Evolutionary conservation across 108 stramenopile genomes (phyloP).

Genomic region (Mediolabrus comicus): DNA sequence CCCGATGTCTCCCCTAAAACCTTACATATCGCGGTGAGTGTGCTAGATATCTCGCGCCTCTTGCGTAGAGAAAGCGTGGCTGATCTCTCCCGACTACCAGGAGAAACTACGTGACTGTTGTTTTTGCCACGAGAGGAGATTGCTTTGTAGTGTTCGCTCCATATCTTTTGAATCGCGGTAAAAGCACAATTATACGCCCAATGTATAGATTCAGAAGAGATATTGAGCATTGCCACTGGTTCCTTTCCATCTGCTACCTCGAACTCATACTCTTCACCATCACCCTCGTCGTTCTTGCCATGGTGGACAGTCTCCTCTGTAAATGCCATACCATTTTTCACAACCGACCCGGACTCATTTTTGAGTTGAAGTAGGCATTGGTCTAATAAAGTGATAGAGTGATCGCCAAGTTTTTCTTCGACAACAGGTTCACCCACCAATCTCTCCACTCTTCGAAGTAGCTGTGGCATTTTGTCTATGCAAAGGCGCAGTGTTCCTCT

Average conservation of each 20-base stretch:
- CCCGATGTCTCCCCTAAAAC: constrained; percentile 13
- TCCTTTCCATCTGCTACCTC: background rate
- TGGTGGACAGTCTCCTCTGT: background rate
- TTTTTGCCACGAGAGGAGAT: background rate
- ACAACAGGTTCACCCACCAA: constrained; percentile 7
- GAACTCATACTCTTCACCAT: background rate
- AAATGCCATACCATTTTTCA: too few species aligned
- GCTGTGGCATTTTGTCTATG: constrained; percentile 22
- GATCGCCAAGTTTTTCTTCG: background rate
- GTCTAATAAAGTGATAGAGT: constrained; percentile 4
- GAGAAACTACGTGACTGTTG: background rate
- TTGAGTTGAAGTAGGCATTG: background rate
- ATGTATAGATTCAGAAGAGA: background rate
- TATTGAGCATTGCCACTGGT: constrained; percentile 5
- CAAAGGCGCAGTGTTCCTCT: constrained; percentile 23
- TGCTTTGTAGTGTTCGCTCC: constrained; percentile 26
- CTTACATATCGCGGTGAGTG: constrained; percentile 7
- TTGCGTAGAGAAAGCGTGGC: background rate
- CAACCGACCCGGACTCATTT: background rate
- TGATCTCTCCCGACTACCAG: background rate
- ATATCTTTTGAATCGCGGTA: constrained; percentile 11
- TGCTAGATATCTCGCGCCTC: background rate
- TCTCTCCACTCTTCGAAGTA: constrained; percentile 20
- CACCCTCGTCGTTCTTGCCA: too few species aligned
- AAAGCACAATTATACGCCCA: constrained; percentile 20